These are phyloP conservation scores for Saccharum spontaneum DNA, from an alignment of 176 grass and related monocot species.

Conservation along the genomic window DNA sequence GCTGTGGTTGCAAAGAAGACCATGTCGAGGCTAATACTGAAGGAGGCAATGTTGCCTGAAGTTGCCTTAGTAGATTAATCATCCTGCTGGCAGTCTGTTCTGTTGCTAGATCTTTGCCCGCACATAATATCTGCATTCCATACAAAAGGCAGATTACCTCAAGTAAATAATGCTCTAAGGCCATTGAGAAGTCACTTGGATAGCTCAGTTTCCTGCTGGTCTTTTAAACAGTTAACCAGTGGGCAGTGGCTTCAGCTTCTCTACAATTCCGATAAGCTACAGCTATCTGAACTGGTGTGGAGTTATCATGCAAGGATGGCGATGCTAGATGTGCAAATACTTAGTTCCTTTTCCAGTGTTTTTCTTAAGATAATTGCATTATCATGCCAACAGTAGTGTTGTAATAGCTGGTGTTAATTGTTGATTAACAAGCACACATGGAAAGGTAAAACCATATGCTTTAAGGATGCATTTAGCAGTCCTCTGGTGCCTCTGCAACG, in stretches of 20 bases:
- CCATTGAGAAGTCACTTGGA: background rate
- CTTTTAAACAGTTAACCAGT: background rate
- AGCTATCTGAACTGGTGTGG: background rate
- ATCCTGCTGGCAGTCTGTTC: conserved; percentile 60
- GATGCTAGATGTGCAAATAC: background rate
- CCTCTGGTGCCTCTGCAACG: background rate
- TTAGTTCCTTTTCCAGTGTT: background rate
- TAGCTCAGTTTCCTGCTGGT: background rate
- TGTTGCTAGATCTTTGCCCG: conserved; percentile 72
- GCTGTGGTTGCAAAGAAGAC: conserved; percentile 76
- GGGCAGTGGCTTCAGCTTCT: background rate
- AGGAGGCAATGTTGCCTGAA: conserved; percentile 71
- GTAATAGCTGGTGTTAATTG: background rate
- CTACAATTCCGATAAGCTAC: background rate
- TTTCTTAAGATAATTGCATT: background rate
- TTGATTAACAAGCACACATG: background rate
- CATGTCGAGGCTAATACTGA: conserved; percentile 75
- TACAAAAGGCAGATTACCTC: background rate
- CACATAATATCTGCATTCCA: conserved; percentile 62
- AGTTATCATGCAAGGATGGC: background rate
- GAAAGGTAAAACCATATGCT: background rate
- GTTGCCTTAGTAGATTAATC: conserved; percentile 71
- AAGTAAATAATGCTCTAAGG: conserved; percentile 22
- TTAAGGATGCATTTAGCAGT: background rate
- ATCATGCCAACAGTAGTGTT: background rate